These are phyloP conservation scores for Phytophthora chlamydospora DNA, from an alignment of 352 stramenopile species.

Conservation along the genomic window DNA sequence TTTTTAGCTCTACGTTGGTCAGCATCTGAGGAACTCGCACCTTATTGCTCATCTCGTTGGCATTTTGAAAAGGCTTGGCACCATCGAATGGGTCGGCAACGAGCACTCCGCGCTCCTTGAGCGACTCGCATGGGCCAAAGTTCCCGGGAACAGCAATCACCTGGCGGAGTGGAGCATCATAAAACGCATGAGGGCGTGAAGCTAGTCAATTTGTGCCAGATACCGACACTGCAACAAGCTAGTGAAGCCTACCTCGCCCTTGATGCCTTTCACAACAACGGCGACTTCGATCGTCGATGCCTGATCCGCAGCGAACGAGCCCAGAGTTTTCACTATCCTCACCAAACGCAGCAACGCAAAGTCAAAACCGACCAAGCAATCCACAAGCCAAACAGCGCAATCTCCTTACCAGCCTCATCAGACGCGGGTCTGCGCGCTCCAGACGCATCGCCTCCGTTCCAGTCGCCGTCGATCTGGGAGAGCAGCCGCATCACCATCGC, in stretches of 20 bases:
- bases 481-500: conserved; percentile 54
- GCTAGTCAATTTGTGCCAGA: no score
- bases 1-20: not conserved
- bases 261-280: conserved; percentile 68
- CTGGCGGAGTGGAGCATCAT: conserved; percentile 23
- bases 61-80: conserved; percentile 49
- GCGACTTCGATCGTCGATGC: conserved; percentile 76
- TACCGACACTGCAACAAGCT: not conserved
- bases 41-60: conserved; percentile 48
- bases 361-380: conserved; percentile 7
- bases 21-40: conserved; percentile 15
- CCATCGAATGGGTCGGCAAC: conserved; percentile 72
- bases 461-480: conserved; percentile 33
- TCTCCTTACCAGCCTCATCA: conserved; percentile 48
- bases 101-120: conserved; percentile 45
- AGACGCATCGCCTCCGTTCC: conserved; percentile 33
- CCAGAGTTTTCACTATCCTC: conserved; percentile 54
- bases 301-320: conserved; percentile 71
- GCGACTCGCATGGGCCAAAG: conserved; percentile 75
- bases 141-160: conserved; percentile 75
- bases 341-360: conserved; percentile 2
- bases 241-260: conserved; percentile 57
- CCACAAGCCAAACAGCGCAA: not conserved
- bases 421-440: conserved; percentile 50
- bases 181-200: no score